phyloP scores from a whole-genome alignment of 441 rosid species.

The Lepidium campestre region DNA sequence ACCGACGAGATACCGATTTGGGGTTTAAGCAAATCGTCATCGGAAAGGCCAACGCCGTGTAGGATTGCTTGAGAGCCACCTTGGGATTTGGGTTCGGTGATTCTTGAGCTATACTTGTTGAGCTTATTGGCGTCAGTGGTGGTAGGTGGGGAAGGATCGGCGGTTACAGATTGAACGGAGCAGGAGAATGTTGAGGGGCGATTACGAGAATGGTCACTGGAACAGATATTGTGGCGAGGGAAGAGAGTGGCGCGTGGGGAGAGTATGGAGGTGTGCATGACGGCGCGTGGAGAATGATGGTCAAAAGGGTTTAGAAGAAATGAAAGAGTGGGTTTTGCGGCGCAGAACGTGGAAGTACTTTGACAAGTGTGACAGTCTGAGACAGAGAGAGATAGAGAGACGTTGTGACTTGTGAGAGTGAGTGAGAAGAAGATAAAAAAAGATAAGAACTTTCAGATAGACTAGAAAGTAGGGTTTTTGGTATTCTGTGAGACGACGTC shows the following conservation, averaged over 20 bases:
- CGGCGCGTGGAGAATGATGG: constrained; percentile 27
- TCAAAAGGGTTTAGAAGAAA: background rate
- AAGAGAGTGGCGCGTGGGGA: constrained; percentile 38
- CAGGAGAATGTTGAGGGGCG: constrained; percentile 27
- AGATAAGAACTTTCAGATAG: too few relatives aligned
- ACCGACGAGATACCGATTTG: constrained; percentile 89
- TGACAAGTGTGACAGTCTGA: too few relatives aligned
- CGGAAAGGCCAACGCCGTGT: constrained; percentile 85
- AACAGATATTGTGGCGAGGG: constrained; percentile 15
- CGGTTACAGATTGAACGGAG: constrained; percentile 36
- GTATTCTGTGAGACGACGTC: too few relatives aligned
- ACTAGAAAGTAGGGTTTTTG: too few relatives aligned
- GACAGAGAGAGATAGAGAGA: too few relatives aligned
- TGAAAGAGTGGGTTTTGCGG: background rate
- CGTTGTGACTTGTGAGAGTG: too few relatives aligned
- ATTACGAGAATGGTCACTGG: background rate
- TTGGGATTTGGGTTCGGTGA: constrained; percentile 94
- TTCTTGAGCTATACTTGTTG: constrained; percentile 71
- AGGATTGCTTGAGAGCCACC: constrained; percentile 95
- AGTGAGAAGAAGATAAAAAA: too few relatives aligned
- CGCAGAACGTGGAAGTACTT: background rate
- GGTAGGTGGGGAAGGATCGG: constrained; percentile 35
- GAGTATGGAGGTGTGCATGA: constrained; percentile 60
- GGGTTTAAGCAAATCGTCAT: constrained; percentile 73
- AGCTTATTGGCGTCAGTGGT: constrained; percentile 40